Evolutionary conservation across 345 rosid species (phyloP).

Genomic region (Eutrema japonicum): DNA sequence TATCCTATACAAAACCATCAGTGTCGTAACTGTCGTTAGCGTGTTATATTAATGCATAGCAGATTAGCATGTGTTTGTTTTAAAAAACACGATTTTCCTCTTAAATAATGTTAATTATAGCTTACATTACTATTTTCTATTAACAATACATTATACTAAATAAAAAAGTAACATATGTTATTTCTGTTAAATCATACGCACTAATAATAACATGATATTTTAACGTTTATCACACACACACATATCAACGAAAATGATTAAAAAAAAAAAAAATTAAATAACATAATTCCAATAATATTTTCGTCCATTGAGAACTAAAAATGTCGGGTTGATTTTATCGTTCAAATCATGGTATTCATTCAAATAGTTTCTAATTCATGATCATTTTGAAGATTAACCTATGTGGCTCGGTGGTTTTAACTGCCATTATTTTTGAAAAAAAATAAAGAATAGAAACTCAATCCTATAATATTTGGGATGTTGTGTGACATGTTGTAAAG

Average conservation of each 20-base stretch:
- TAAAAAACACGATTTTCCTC: neutral
- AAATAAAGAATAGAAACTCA: neutral
- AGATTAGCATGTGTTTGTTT: neutral
- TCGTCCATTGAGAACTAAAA: neutral
- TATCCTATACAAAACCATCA: neutral
- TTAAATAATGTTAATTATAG: neutral
- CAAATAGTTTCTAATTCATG: neutral
- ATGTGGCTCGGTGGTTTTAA: neutral
- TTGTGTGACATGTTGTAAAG: conserved; percentile 8
- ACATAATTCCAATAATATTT: neutral
- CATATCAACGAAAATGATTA: neutral
- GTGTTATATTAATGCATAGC: neutral
- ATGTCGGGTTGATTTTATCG: neutral
- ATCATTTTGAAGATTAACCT: neutral
- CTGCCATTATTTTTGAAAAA: neutral
- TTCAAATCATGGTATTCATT: neutral
- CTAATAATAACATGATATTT: neutral
- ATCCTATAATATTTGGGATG: conserved; percentile 1
- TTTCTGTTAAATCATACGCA: neutral
- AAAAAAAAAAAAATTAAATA: neutral
- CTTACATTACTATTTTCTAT: neutral
- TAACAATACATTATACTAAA: neutral
- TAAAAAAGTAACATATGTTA: neutral
- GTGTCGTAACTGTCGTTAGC: neutral
- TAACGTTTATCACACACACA: neutral